These are phyloP conservation scores for Geotrichum reessii DNA, from an alignment of 1,139 yeast species.

Conservation along the genomic window DNA sequence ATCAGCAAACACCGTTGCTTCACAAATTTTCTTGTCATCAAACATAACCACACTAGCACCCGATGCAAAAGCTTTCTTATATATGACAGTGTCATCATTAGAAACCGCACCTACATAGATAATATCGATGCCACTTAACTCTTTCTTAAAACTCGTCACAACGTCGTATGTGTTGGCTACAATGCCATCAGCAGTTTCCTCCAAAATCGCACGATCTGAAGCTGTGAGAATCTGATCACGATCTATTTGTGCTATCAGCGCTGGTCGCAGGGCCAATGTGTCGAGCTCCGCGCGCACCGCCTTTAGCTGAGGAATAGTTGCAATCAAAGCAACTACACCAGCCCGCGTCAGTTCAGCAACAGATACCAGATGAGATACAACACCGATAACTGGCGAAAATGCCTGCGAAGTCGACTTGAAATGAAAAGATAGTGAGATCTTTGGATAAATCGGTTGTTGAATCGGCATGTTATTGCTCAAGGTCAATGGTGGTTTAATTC, in stretches of 20 bases:
- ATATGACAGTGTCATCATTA: background rate
- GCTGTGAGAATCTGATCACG: background rate
- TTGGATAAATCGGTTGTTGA: background rate
- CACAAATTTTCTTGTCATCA: background rate
- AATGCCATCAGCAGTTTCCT: conserved; percentile 9
- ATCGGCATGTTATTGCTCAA: background rate
- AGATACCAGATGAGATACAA: conserved; percentile 7
- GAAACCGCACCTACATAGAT: conserved; percentile 1
- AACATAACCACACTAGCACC: conserved; percentile 9
- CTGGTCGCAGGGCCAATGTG: conserved; percentile 7
- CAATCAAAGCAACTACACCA: conserved; percentile 12
- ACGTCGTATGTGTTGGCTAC: conserved; percentile 10
- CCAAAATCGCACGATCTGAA: background rate
- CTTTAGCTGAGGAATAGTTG: background rate
- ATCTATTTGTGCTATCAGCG: conserved; percentile 5
- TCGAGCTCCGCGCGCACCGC: background rate
- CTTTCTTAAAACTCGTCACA: background rate
- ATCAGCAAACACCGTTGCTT: background rate
- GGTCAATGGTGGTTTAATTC: background rate
- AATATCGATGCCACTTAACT: background rate
- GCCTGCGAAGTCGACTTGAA: background rate
- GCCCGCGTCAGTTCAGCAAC: background rate
- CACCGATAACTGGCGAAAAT: conserved; percentile 1
- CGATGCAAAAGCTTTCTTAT: conserved; percentile 2
- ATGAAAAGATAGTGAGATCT: background rate